Evolutionary conservation across 1,284 basidiomycete genomes (phyloP).

Genomic region (Apiotrichum akiyoshidainum): DNA sequence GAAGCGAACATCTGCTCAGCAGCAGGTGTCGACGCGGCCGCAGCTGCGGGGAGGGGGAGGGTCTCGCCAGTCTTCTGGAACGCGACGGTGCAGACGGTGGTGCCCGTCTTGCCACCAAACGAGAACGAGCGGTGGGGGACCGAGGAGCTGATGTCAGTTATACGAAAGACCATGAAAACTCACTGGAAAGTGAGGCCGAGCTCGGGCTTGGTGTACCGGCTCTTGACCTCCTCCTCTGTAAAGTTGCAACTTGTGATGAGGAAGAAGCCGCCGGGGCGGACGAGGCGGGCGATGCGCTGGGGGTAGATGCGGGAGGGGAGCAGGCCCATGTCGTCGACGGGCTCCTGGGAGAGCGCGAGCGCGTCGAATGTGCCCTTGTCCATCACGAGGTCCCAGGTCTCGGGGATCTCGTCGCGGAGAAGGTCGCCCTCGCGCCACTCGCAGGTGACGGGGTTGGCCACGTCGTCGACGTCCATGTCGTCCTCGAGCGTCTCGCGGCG

Average conservation of each 20-base stretch:
- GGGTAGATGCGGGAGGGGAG: conserved; percentile 48
- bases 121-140: conserved; percentile 49
- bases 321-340: conserved; percentile 27
- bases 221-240: conserved; percentile 49
- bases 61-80: conserved; percentile 32
- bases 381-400: conserved; percentile 49
- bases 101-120: conserved; percentile 48
- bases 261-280: conserved; percentile 46
- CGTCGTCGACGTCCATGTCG: conserved; percentile 36
- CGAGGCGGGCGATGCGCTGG: conserved; percentile 40
- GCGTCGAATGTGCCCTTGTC: conserved; percentile 52
- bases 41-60: background rate
- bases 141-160: conserved; percentile 35
- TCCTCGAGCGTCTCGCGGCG: conserved; percentile 28
- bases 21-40: background rate
- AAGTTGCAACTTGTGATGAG: conserved; percentile 53
- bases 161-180: conserved; percentile 11
- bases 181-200: conserved; percentile 42
- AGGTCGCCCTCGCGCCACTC: conserved; percentile 46
- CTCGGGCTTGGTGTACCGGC: conserved; percentile 35
- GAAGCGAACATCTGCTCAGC: conserved; percentile 23
- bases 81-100: conserved; percentile 49
- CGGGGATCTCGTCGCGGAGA: conserved; percentile 36
- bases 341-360: conserved; percentile 39
- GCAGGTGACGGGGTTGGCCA: conserved; percentile 33